These are phyloP conservation scores for Colletotrichum lindemuthianum DNA, from an alignment of 2,329 filamentous ascomycete genomes.

Conservation along the genomic window DNA sequence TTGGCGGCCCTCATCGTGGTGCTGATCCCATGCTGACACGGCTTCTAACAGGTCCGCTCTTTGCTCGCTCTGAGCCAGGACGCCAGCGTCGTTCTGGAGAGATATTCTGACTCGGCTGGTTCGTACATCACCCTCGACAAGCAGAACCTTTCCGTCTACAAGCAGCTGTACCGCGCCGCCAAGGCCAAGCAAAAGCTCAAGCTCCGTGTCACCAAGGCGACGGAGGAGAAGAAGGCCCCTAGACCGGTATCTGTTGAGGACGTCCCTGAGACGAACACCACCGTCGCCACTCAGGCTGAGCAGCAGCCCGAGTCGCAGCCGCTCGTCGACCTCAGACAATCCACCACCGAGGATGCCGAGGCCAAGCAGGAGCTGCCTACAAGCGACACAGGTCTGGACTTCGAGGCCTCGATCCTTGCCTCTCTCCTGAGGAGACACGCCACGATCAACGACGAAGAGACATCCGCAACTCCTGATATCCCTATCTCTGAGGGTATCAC, in stretches of 20 bases:
- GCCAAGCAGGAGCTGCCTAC: slow-evolving; percentile 33
- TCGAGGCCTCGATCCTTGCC: slow-evolving; percentile 36
- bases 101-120: slow-evolving; percentile 92
- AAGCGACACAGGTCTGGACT: slow-evolving; percentile 34
- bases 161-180: slow-evolving; percentile 94
- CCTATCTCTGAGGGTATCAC: slow-evolving; percentile 40
- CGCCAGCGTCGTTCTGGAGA: slow-evolving; percentile 78
- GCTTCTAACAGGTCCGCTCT: slow-evolving; percentile 68
- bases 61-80: slow-evolving; percentile 72
- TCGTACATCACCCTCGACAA: slow-evolving; percentile 83
- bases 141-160: slow-evolving; percentile 85
- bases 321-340: slow-evolving; percentile 41
- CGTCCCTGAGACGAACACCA: slow-evolving; percentile 49
- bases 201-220: slow-evolving; percentile 71
- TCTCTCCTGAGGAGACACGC: slow-evolving; percentile 35
- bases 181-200: slow-evolving; percentile 99
- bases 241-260: slow-evolving; percentile 63
- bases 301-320: slow-evolving; percentile 31
- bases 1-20: background rate
- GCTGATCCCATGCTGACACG: slow-evolving; percentile 5
- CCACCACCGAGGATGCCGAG: slow-evolving; percentile 4
- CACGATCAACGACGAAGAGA: slow-evolving; percentile 29
- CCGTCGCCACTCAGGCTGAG: slow-evolving; percentile 37
- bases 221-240: slow-evolving; percentile 46
- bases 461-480: slow-evolving; percentile 33